Base-by-base conservation (phyloP, 257 asterid species). In the Lantana camara region DNA sequence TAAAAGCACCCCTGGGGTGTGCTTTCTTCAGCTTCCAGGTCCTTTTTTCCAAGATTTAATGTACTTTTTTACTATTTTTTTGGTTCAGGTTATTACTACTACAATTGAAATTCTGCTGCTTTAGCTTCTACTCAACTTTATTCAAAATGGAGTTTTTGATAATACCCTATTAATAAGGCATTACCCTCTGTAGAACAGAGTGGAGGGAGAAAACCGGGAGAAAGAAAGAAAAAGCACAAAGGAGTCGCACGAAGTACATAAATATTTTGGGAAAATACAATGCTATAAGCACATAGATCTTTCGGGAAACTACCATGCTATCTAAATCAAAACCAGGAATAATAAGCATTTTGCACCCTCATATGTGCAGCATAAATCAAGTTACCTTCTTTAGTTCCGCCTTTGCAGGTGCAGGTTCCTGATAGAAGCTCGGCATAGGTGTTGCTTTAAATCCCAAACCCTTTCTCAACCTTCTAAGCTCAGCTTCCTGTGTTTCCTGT, bases 351-450 rank as follows among this genome's bases (percentile, higher is more conserved):
- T 35, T 41, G 64, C 52, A 22, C 41, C 59, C 14, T 59, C 48
- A 35, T 20, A 34, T 15, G 38, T 49, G 53, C 7, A n/a, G 42
- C 13, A 34, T 34, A 49, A 55, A 72, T 27, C 50, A 48, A 67
- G n/a, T 51, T 76, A 91, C 96, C 96, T 91, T 91, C 88, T 88
- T 91, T 57, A 91, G 47, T 63, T 91, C 98, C 74, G 75, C 79
- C 81, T 91, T 88, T 8, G 95, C 95, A 63, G 98, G 98, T 45
- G 91, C 73, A 73, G 98, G 98, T 71, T 91, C 98, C 81, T 86
- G 98, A 80, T 91, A 91, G 76, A 91, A 91, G 76, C 82, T 91
- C 23, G 98, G 98, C 96, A 91, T 91, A 0, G 98, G 98, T 57
- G 96, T 88, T n/a, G 98, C 98, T 77, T 91, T 91, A 73, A 91